Conservation (phyloP, 2,329 filamentous ascomycete genomes). For the Colletotrichum acutatum region DNA sequence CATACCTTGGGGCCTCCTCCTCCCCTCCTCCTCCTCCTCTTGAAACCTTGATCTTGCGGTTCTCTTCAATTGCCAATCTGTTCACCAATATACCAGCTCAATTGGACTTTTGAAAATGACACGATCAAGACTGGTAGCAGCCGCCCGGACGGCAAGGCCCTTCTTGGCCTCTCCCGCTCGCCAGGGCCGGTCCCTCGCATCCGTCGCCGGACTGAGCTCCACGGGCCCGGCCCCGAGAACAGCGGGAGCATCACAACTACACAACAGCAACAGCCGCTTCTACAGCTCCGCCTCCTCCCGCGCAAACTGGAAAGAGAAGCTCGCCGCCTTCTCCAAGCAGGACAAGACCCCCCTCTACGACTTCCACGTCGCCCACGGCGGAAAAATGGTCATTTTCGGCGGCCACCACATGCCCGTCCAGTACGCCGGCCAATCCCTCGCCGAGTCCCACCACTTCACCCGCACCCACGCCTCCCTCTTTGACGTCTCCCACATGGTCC, state of each 20-base stretch:
- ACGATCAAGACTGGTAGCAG: constrained; percentile 24
- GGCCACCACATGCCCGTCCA: constrained; percentile 94
- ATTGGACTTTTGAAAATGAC: constrained; percentile 18
- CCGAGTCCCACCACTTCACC: constrained; percentile 90
- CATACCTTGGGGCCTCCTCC: neutral
- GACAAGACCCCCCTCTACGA: constrained; percentile 81
- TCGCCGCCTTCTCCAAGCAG: constrained; percentile 47
- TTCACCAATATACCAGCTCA: neutral
- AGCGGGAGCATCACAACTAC: neutral
- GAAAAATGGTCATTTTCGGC: constrained; percentile 97
- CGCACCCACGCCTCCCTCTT: constrained; percentile 90
- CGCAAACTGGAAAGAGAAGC: constrained; percentile 34
- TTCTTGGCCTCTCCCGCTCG: constrained; percentile 17
- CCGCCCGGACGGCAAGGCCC: constrained; percentile 25
- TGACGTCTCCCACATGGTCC: constrained; percentile 97
- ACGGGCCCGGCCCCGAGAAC: constrained; percentile 19
- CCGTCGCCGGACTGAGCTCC: constrained; percentile 8
- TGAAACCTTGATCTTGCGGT: neutral
- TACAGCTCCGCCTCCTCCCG: constrained; percentile 30
- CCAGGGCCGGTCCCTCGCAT: constrained; percentile 14
- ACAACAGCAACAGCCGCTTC: neutral
- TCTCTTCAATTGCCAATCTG: neutral
- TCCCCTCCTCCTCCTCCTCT: neutral
- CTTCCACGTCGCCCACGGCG: constrained; percentile 80
- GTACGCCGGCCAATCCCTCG: constrained; percentile 81